A percentile compares a stretch with the other conserved stretches of the same genome.
Evolutionary conservation across 2,329 filamentous ascomycete genomes (phyloP).

Genomic region (Aspergillus costaricaensis): DNA sequence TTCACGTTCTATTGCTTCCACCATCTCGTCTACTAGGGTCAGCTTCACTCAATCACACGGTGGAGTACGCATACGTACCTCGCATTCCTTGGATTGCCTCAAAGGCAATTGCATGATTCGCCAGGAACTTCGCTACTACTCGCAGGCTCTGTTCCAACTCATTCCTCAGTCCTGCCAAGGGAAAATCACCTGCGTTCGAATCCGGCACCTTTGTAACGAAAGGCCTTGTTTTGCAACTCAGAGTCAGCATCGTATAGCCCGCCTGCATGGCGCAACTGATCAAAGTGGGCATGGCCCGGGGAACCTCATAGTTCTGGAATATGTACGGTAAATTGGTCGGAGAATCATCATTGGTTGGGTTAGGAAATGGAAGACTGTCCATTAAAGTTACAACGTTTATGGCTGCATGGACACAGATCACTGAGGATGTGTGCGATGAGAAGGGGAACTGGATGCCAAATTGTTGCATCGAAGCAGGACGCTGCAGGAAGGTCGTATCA

Average conservation of each 20-base stretch:
- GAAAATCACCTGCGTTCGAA: neutral
- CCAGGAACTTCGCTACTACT: slow-evolving; percentile 19
- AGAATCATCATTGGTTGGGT: slow-evolving; percentile 12
- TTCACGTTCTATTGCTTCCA: neutral
- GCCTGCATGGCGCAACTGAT: slow-evolving; percentile 30
- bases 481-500: neutral
- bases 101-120: slow-evolving; percentile 27
- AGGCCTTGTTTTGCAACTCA: slow-evolving; percentile 22
- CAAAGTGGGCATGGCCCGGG: slow-evolving; percentile 32
- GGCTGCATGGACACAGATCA: slow-evolving; percentile 31
- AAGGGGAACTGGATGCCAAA: slow-evolving; percentile 20
- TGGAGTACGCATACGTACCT: slow-evolving; percentile 13
- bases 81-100: slow-evolving; percentile 26
- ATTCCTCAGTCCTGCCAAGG: slow-evolving; percentile 18
- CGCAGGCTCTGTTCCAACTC: slow-evolving; percentile 25
- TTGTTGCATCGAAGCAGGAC: slow-evolving; percentile 1
- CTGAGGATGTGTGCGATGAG: slow-evolving; percentile 27
- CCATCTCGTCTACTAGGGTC: neutral
- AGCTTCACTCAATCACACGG: neutral
- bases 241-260: slow-evolving; percentile 33
- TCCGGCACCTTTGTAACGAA: slow-evolving; percentile 7
- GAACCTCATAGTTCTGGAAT: slow-evolving; percentile 10
- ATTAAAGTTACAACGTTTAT: slow-evolving; percentile 30
- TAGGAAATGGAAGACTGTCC: slow-evolving; percentile 28
- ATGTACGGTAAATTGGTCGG: slow-evolving; percentile 6